Evolutionary conservation across 225 moss, liverwort and hornwort species (phyloP), one percentile per base, ranked within the genome.

Genomic region (Pseudisothecium myosuroides): DNA sequence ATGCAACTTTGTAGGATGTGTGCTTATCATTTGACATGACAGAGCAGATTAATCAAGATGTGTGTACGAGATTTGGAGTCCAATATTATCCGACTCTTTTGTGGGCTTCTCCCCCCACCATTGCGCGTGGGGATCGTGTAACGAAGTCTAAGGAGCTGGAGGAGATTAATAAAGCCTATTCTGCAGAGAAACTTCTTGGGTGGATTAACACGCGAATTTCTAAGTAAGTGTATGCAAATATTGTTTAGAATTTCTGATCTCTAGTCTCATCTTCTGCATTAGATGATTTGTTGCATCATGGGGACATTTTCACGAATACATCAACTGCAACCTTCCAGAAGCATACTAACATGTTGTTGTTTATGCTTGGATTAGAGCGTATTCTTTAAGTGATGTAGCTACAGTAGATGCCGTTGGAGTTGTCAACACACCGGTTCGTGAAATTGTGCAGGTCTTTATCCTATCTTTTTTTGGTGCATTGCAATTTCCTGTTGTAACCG

Each of bases 201-300:
- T 96, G 96, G 96, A 97, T 98, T 90, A 98, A 98, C 85, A 86
- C 88, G 80, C 95, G 91, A 80, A 87, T 97, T 72, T 86, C 89
- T 62, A 94, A 94, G 98, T 97, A 91, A 56, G 94, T 84, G 45
- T 75, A 69, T 67, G 84, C 88, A 87, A 82, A 43, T 55, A 54
- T 64, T 65, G 43, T 74, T 50, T 73, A 80, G 69, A 49, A 62
- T 74, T 85, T 67, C 27, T 73, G 79, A 67, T 78, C 39, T 64
- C 23, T 66, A 45, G 58, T 56, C 28, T 80, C 83, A 9, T 90
- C 29, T 55, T 79, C 43, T 55, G 24, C 43, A 55, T 54, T 64
- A n/a, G 78, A 66, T 55, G 66, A 41, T 66, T 55, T 79, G 55
- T 66, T 55, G 55, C 66, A 41, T 79, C 19, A 58, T 65, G 69